These are phyloP conservation scores for Flaveria brownii DNA, from an alignment of 129 eudicot species.

Conservation along the genomic window DNA sequence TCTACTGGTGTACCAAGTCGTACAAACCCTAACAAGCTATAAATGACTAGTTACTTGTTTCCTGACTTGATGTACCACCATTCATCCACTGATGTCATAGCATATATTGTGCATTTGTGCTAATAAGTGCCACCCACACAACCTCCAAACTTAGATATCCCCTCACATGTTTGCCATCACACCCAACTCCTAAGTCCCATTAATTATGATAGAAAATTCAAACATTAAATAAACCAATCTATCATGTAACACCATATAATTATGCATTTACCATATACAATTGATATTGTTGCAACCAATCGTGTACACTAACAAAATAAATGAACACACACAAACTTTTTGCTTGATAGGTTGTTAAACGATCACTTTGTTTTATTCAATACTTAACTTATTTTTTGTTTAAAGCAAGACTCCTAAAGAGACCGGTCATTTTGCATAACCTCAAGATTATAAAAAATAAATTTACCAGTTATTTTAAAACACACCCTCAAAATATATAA, in stretches of 20 bases:
- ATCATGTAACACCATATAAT: neutral
- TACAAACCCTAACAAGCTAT: neutral
- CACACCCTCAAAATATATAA: no score
- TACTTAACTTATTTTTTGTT: no score
- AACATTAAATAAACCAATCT: neutral
- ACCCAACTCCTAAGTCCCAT: neutral
- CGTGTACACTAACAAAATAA: no score
- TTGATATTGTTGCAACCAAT: no score
- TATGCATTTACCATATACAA: neutral
- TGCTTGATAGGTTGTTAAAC: no score
- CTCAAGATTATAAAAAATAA: no score
- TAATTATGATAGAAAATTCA: neutral
- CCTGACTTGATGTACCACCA: constrained; percentile 1
- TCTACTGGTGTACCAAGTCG: neutral
- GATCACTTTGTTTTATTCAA: no score
- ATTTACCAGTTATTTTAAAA: no score
- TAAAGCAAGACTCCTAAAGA: no score
- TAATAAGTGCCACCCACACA: neutral
- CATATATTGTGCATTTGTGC: neutral
- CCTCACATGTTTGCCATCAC: neutral
- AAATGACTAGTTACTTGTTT: neutral
- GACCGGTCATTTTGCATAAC: no score
- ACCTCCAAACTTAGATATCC: neutral
- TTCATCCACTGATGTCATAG: neutral
- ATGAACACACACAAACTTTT: no score